A percentile compares a stretch with the other conserved stretches of the same genome.
Conservation (phyloP, 257 asterid genomes). For the Solanum medicagineum region DNA sequence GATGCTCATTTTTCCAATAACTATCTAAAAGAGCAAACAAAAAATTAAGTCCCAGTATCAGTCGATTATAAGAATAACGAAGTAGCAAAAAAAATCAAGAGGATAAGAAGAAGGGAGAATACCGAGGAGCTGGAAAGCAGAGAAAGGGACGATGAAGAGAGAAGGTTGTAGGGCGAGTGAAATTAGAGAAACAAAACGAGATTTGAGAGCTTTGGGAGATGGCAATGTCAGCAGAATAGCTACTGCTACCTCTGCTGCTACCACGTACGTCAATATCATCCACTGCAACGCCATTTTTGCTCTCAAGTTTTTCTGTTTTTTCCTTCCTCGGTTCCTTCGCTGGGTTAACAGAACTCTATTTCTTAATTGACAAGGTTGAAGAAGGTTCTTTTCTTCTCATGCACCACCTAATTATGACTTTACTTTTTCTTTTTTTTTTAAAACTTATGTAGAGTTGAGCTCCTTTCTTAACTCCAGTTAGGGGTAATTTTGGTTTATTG, state of each 20-base stretch:
- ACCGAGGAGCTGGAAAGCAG: constrained; percentile 90
- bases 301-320: neutral
- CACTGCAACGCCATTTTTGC: constrained; percentile 68
- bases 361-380: neutral
- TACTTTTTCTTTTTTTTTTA: no score
- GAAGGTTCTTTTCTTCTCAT: neutral
- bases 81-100: neutral
- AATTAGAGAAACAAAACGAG: constrained; percentile 46
- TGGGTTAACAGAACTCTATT: neutral
- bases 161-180: constrained; percentile 72
- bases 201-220: constrained; percentile 51
- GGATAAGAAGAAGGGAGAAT: neutral
- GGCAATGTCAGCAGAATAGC: constrained; percentile 67
- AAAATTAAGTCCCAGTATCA: neutral
- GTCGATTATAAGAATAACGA: neutral
- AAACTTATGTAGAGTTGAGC: no score
- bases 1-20: constrained; percentile 83
- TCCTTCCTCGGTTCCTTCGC: neutral
- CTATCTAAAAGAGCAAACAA: constrained; percentile 33
- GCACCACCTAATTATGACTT: no score
- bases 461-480: no score
- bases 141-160: constrained; percentile 68
- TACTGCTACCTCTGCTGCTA: constrained; percentile 70
- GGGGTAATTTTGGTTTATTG: no score
- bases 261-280: constrained; percentile 71